Evolutionary conservation across 768 basidiomycete species (phyloP), one percentile per base, ranked within the genome.

Genomic region (Clathrus columnatus): DNA sequence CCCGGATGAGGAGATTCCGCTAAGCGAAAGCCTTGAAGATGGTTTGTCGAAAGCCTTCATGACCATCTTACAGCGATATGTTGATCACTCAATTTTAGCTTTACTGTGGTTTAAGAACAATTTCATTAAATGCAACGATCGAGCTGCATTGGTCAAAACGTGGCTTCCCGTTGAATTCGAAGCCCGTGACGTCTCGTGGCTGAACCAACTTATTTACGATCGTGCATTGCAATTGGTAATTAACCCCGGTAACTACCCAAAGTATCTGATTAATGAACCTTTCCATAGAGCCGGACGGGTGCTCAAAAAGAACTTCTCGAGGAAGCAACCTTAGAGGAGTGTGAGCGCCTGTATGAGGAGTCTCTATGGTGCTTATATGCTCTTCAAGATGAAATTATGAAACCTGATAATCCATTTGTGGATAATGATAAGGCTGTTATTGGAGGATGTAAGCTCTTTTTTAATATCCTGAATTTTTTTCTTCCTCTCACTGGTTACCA

Each of bases 261-360:
- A 24, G 2, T 42, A 50, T 55, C 8, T 16, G 51, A 51, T 23
- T 41, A 6, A 29, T 44, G 46, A 42, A 17, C 14, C 29, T 2
- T n/a, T n/a, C n/a, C n/a, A n/a, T 70, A 97, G 94, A 94, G 92
- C 61, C 88, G 94, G 5, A 87, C 84, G 0, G 94, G 94, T 36
- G 94, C 95, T 1, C 78, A 87, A 46, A 91, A 92, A 63, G 95
- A 98, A 64, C 77, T 97, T 0, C 72, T 89, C 10, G 90, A 91
- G 64, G 81, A 87, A 64, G 84, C 83, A 36, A 79, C 79, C 26
- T 83, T 87, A 0, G 80, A 87, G 60, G 87, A 91, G 64, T 94
- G 92, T 67, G 91, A 96, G 73, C 87, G 86, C 67, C 74, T 95
- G 32, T 99, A 98, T 69, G 94, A 97, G 64, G 91, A 91, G 62